Evolutionary conservation across 371 early-diverging fungal genomes (phyloP).

Genomic region (Zychaea mexicana): DNA sequence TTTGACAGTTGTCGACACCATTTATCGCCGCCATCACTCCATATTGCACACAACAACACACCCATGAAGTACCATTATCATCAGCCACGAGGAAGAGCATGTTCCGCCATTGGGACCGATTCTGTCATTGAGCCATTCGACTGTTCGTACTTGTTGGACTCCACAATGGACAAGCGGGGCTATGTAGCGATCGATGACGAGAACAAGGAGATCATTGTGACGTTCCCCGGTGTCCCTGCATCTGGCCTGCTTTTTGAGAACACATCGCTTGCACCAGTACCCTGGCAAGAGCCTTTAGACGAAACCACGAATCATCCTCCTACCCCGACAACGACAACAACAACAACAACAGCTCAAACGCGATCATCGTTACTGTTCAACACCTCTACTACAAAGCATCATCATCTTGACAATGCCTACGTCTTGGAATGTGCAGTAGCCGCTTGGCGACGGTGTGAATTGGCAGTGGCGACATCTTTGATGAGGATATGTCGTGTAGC

Average conservation of each 20-base stretch:
- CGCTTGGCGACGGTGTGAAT: constrained; percentile 41
- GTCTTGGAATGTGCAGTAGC: constrained; percentile 39
- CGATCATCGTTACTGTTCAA: too few species aligned
- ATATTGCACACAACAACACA: background rate
- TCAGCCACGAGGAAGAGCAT: background rate
- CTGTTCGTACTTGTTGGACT: background rate
- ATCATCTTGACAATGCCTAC: constrained; percentile 20
- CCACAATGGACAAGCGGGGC: constrained; percentile 11
- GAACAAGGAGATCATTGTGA: constrained; percentile 35
- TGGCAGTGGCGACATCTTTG: constrained; percentile 39
- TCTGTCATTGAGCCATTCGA: background rate
- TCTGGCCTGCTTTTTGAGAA: constrained; percentile 27
- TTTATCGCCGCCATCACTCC: background rate
- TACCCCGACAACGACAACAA: background rate
- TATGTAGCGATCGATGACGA: constrained; percentile 39
- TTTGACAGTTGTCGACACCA: background rate
- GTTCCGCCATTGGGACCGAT: background rate
- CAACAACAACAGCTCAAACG: background rate
- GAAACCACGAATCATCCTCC: too few species aligned
- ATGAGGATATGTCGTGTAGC: constrained; percentile 35
- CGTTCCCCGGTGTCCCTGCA: constrained; percentile 35
- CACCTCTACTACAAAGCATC: too few species aligned
- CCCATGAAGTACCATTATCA: background rate
- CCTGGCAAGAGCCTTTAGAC: constrained; percentile 31
- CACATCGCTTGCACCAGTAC: constrained; percentile 28